These are phyloP conservation scores for Pisolithus sp. DNA, from an alignment of 768 basidiomycete species.

Conservation along the genomic window DNA sequence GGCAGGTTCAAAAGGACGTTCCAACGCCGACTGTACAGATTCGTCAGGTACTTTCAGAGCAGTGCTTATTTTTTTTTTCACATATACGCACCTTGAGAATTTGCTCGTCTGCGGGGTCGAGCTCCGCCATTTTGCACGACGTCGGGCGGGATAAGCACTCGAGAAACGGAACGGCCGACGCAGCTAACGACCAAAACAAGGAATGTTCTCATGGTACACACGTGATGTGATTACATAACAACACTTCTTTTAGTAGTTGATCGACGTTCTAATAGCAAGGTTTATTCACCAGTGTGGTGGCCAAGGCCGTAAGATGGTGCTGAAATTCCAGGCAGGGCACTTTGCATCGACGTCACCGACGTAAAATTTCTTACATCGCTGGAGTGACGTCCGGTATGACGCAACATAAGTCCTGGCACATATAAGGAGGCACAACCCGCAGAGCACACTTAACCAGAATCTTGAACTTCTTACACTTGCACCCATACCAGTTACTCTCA, in stretches of 20 bases:
- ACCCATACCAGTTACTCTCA: neutral
- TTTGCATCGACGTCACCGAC: conserved; percentile 11
- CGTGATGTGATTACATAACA: no score
- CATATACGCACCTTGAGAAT: conserved; percentile 17
- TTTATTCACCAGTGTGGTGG: no score
- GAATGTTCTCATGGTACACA: no score
- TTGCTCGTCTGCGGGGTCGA: conserved; percentile 17
- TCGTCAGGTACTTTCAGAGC: neutral
- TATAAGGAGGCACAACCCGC: conserved; percentile 7
- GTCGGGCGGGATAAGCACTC: neutral
- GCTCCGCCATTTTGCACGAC: conserved; percentile 19
- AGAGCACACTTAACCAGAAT: neutral
- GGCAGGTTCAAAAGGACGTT: conserved; percentile 21
- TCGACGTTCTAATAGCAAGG: no score
- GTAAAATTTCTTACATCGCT: neutral
- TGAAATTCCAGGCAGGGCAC: no score
- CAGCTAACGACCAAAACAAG: neutral
- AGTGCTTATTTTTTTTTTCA: neutral
- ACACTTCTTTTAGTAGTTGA: no score
- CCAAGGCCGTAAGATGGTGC: no score
- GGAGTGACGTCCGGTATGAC: conserved; percentile 16
- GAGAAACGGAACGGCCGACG: neutral
- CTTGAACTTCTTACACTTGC: neutral
- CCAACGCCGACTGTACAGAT: conserved; percentile 18
- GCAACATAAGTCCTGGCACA: neutral